A percentile compares a stretch with the other conserved stretches of the same genome.
Evolutionary conservation across 1,284 basidiomycete genomes (phyloP).

Genomic region (Waitea zeae): DNA sequence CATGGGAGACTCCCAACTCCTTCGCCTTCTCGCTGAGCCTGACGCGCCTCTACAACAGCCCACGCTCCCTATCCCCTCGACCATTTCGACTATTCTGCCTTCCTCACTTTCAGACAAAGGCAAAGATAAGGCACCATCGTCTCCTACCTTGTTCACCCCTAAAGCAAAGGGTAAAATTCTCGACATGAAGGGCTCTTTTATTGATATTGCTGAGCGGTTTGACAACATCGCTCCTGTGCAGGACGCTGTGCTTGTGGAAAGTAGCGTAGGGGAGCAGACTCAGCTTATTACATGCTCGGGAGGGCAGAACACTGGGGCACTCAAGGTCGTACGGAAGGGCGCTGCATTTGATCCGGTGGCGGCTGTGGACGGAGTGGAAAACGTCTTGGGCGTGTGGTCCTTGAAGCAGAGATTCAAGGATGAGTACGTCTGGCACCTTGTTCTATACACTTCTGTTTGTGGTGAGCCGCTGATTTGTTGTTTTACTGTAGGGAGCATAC

Average conservation of each 20-base stretch:
- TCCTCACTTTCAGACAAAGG: constrained; percentile 8
- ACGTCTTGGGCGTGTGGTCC: constrained; percentile 49
- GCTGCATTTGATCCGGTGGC: constrained; percentile 66
- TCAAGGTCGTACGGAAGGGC: constrained; percentile 75
- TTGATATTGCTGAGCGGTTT: constrained; percentile 46
- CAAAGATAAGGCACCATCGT: too few relatives aligned
- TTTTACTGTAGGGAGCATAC: not conserved
- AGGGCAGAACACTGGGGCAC: constrained; percentile 60
- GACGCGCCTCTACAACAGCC: constrained; percentile 21
- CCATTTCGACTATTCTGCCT: constrained; percentile 22
- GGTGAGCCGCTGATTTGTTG: too few relatives aligned
- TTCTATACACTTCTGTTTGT: too few relatives aligned
- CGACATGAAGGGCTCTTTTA: constrained; percentile 26
- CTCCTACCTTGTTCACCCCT: too few relatives aligned
- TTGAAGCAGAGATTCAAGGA: constrained; percentile 32
- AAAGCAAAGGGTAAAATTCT: constrained; percentile 26
- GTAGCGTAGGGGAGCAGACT: constrained; percentile 56
- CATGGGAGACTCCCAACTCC: constrained; percentile 64
- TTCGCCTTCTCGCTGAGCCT: constrained; percentile 36
- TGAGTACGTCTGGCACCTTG: constrained; percentile 22
- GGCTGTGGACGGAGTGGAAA: constrained; percentile 37
- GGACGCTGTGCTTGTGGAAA: constrained; percentile 68
- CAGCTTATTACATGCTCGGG: constrained; percentile 87
- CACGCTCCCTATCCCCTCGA: constrained; percentile 31
- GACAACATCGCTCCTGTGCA: constrained; percentile 80